Evolutionary conservation across 192 early-diverging fungal species (phyloP).

Genomic region (Diversispora epigaea): DNA sequence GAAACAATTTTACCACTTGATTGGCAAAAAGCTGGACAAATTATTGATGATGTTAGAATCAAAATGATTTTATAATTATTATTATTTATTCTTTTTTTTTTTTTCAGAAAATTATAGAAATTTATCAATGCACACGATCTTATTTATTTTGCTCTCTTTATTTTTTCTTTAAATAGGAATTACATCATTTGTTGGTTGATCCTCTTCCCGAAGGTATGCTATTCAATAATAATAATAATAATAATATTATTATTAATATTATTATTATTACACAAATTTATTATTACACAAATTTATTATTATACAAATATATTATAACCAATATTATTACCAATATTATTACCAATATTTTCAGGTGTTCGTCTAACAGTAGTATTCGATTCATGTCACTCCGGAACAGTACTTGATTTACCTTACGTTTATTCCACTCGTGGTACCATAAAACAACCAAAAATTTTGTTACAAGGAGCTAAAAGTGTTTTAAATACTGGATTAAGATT

Average conservation of each 20-base stretch:
- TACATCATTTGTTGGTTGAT: conserved; percentile 73
- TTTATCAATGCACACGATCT: not conserved
- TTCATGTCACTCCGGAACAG: conserved; percentile 82
- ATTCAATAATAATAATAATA: not conserved
- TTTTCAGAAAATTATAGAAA: not conserved
- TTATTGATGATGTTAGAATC: conserved; percentile 69
- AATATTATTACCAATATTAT: no score
- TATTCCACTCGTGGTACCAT: conserved; percentile 67
- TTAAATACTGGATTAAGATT: no score
- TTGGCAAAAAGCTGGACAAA: conserved; percentile 54
- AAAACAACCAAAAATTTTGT: conserved; percentile 48
- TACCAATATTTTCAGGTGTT: conserved; percentile 47
- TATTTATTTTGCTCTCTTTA: no score
- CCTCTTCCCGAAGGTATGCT: conserved; percentile 49
- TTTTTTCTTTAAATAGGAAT: conserved; percentile 37
- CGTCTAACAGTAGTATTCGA: conserved; percentile 81
- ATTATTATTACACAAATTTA: conserved; percentile 26
- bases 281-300: no score
- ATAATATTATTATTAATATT: not conserved
- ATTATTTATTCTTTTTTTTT: no score
- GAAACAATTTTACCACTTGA: conserved; percentile 75
- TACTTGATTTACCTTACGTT: conserved; percentile 74
- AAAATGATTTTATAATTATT: no score
- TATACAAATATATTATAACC: no score
- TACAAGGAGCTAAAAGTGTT: no score